These are phyloP conservation scores for Calonectria fujianensis DNA, from an alignment of 2,329 filamentous ascomycete genomes.

Conservation along the genomic window DNA sequence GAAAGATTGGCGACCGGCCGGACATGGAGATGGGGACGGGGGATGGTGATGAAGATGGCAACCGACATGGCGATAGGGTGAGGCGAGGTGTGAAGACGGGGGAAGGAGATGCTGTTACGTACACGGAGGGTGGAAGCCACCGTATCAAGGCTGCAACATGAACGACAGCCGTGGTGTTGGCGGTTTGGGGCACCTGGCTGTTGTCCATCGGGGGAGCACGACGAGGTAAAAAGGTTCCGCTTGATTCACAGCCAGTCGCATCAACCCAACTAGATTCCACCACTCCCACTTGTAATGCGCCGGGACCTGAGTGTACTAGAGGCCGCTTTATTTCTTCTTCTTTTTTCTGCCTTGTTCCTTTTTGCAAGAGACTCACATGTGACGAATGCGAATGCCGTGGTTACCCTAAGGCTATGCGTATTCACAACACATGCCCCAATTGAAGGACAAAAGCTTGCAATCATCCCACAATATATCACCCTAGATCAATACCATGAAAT, in stretches of 20 bases:
- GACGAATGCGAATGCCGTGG: slow-evolving; percentile 1
- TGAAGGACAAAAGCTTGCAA: background rate
- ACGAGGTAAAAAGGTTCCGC: background rate
- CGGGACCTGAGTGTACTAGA: background rate
- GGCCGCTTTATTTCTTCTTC: background rate
- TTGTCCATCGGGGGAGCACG: background rate
- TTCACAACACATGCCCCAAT: background rate
- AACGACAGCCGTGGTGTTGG: slow-evolving; percentile 2
- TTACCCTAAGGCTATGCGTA: background rate
- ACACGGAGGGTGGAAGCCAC: background rate
- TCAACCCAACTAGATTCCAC: background rate
- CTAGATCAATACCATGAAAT: background rate
- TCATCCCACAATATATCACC: background rate
- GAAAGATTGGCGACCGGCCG: slow-evolving; percentile 2
- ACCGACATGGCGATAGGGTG: slow-evolving; percentile 16
- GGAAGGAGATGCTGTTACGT: background rate
- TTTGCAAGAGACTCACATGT: background rate
- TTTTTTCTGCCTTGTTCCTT: background rate
- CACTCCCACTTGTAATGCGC: background rate
- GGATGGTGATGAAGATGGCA: background rate
- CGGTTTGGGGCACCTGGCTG: background rate
- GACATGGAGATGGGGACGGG: background rate
- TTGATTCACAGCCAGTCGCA: background rate
- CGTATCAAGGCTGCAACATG: slow-evolving; percentile 2
- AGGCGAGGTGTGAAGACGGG: slow-evolving; percentile 12